Conservation (phyloP, 352 stramenopile genomes). For the Labyrinthula sp. region DNA sequence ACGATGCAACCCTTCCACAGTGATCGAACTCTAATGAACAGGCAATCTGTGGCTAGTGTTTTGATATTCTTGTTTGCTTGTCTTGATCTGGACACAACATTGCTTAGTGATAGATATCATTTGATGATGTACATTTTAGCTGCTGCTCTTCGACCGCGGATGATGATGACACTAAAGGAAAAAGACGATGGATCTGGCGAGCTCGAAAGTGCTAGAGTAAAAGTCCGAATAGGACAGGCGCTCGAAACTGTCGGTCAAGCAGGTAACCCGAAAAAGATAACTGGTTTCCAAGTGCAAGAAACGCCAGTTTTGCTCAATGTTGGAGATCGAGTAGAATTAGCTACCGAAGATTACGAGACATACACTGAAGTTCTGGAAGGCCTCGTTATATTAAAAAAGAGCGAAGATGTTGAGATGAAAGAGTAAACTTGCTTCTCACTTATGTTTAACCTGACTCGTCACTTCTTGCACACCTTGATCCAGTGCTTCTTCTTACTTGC, state of each 20-base stretch:
- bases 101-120: conserved; percentile 83
- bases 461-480: no score
- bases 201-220: conserved; percentile 77
- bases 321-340: conserved; percentile 89
- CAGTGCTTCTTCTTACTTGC: no score
- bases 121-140: conserved; percentile 94
- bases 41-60: conserved; percentile 72
- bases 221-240: conserved; percentile 91
- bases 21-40: conserved; percentile 64
- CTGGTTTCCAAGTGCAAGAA: conserved; percentile 97
- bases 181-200: conserved; percentile 42
- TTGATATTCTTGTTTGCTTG: conserved; percentile 80
- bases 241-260: conserved; percentile 97
- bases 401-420: conserved; percentile 35
- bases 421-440: no score
- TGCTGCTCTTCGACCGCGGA: conserved; percentile 89
- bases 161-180: conserved; percentile 87
- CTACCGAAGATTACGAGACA: conserved; percentile 83
- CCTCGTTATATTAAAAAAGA: conserved; percentile 93
- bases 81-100: conserved; percentile 87
- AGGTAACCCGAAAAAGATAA: conserved; percentile 95
- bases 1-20: conserved; percentile 91
- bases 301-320: conserved; percentile 90
- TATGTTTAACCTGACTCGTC: no score
- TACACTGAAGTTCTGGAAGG: conserved; percentile 87